A percentile compares a stretch with the other conserved stretches of the same genome.
phyloP scores from a whole-genome alignment of 2,329 filamentous ascomycete genomes.

The Aspergillus sp. region DNA sequence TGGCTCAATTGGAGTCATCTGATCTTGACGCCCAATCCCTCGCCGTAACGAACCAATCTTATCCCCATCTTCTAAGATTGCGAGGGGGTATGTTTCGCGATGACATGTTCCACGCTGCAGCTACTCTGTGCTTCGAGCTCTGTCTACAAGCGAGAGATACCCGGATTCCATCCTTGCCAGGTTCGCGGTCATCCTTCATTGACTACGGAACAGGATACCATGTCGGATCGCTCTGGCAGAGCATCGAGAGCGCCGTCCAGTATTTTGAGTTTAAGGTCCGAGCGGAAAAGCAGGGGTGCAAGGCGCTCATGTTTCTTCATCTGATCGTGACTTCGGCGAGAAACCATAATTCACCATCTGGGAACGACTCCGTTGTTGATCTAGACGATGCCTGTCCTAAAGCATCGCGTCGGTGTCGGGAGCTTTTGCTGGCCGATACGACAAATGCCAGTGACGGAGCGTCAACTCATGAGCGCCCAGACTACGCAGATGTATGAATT shows the following conservation, averaged over 20 bases:
- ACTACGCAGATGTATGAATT: background rate
- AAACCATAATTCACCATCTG: background rate
- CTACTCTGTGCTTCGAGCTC: conserved; percentile 1
- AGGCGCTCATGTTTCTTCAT: background rate
- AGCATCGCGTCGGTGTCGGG: conserved; percentile 1
- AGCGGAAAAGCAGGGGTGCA: background rate
- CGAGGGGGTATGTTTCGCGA: conserved; percentile 1
- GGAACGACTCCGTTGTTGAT: background rate
- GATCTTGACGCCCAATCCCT: background rate
- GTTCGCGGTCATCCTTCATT: background rate
- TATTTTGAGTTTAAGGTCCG: conserved; percentile 1
- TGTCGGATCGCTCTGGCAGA: background rate
- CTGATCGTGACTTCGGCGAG: background rate
- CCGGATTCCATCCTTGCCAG: background rate
- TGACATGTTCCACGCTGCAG: conserved; percentile 1
- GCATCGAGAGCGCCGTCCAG: background rate
- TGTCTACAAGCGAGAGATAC: background rate
- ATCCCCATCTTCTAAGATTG: background rate
- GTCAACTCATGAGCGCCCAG: background rate
- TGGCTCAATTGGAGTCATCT: background rate
- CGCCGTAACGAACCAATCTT: background rate
- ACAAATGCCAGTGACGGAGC: background rate
- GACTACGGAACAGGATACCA: background rate
- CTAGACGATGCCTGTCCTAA: conserved; percentile 1
- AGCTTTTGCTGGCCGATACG: background rate